A percentile compares a stretch with the other conserved stretches of the same genome.
These are phyloP conservation scores for Penicillium vulpinum DNA, from an alignment of 2,329 filamentous ascomycete genomes.

Conservation along the genomic window DNA sequence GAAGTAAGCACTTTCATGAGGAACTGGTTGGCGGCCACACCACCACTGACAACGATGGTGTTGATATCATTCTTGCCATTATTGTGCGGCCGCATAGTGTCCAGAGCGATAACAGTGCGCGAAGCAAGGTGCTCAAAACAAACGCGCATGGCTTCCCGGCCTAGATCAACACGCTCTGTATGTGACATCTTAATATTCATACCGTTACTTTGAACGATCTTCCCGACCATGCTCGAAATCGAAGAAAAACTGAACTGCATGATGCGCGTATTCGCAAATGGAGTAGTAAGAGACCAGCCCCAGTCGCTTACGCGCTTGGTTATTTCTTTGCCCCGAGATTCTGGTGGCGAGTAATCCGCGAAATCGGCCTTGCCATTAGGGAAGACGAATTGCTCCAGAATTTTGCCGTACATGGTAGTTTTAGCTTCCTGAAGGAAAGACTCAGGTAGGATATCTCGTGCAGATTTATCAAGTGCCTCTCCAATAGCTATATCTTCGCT, in stretches of 20 bases:
- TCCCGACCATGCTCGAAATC: constrained; percentile 64
- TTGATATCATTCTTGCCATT: constrained; percentile 39
- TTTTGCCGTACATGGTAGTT: constrained; percentile 75
- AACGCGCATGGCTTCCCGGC: constrained; percentile 71
- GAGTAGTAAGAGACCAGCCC: constrained; percentile 70
- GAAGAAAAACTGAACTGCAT: constrained; percentile 75
- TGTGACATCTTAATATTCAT: constrained; percentile 44
- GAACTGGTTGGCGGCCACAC: constrained; percentile 83
- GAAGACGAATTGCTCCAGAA: constrained; percentile 80
- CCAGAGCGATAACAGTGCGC: constrained; percentile 70
- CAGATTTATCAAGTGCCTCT: constrained; percentile 84
- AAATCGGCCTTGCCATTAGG: constrained; percentile 46
- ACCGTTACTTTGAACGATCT: constrained; percentile 48
- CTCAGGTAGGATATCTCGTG: constrained; percentile 70
- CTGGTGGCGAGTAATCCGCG: constrained; percentile 58
- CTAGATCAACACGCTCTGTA: constrained; percentile 67
- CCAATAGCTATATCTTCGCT: constrained; percentile 84
- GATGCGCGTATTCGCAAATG: constrained; percentile 59
- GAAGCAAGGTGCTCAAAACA: constrained; percentile 85
- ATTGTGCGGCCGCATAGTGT: constrained; percentile 32
- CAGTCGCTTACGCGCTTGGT: constrained; percentile 52
- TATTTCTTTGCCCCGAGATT: constrained; percentile 59
- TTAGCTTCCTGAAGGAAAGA: constrained; percentile 55
- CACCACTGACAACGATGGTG: constrained; percentile 80
- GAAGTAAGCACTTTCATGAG: constrained; percentile 65